These are phyloP conservation scores for Tubosaeta sp. DNA, from an alignment of 768 basidiomycete species.

Conservation along the genomic window DNA sequence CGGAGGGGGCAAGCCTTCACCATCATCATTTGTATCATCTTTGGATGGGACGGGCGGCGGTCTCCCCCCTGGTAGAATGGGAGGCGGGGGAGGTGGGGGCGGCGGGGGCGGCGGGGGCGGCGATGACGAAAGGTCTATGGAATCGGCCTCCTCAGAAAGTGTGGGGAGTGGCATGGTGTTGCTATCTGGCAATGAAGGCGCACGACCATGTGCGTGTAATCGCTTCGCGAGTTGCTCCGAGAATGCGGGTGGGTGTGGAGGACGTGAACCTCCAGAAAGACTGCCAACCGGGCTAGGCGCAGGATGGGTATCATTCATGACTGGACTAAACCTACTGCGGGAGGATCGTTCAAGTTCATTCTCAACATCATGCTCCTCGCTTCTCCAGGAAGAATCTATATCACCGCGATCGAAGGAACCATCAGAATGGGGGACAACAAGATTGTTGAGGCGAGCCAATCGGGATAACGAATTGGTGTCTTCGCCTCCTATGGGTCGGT, in stretches of 20 bases:
- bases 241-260: slow-evolving; percentile 43
- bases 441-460: slow-evolving; percentile 38
- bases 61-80: slow-evolving; percentile 3
- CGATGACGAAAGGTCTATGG: slow-evolving; percentile 23
- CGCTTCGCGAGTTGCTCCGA: slow-evolving; percentile 63
- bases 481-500: slow-evolving; percentile 29
- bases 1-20: slow-evolving; percentile 27
- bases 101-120: slow-evolving; percentile 23
- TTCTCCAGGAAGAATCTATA: slow-evolving; percentile 41
- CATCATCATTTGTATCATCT: slow-evolving; percentile 7
- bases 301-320: slow-evolving; percentile 51
- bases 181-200: slow-evolving; percentile 35
- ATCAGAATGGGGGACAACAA: slow-evolving; percentile 42
- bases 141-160: slow-evolving; percentile 38
- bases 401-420: slow-evolving; percentile 42
- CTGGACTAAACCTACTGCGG: slow-evolving; percentile 17
- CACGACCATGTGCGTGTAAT: slow-evolving; percentile 46
- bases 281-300: slow-evolving; percentile 52
- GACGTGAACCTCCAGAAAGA: slow-evolving; percentile 32
- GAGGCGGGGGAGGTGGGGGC: slow-evolving; percentile 13
- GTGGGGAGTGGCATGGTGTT: slow-evolving; percentile 36
- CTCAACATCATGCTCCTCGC: slow-evolving; percentile 48
- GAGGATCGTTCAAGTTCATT: slow-evolving; percentile 56
- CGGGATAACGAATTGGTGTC: slow-evolving; percentile 39
- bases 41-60: slow-evolving; percentile 16